Percentiles rank a stretch among this genome's conserved stretches.
Evolutionary conservation across 257 asterid genomes (phyloP).

Genomic region (Fraxinus anomala): DNA sequence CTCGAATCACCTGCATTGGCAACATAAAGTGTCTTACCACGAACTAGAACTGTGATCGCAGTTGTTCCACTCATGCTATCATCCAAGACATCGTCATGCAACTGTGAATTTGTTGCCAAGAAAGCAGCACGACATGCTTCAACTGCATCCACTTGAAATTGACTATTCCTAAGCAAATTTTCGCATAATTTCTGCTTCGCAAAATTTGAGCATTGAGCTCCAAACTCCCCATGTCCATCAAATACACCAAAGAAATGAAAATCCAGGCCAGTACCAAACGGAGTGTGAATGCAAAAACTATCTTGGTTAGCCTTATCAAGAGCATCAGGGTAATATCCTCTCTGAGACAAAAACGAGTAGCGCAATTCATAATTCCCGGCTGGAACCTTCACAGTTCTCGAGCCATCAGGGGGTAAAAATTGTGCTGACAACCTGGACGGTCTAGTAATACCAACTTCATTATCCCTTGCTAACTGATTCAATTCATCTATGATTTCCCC

Average conservation of each 20-base stretch:
- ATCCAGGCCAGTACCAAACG: slow-evolving; percentile 74
- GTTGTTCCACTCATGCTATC: slow-evolving; percentile 99
- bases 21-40: slow-evolving; percentile 74
- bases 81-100: slow-evolving; percentile 74
- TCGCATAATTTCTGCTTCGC: slow-evolving; percentile 77
- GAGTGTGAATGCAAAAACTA: slow-evolving; percentile 90
- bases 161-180: slow-evolving; percentile 77
- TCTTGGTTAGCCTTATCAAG: slow-evolving; percentile 97
- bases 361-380: slow-evolving; percentile 69
- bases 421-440: slow-evolving; percentile 81
- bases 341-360: slow-evolving; percentile 84
- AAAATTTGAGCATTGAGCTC: slow-evolving; percentile 92
- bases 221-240: slow-evolving; percentile 96
- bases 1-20: slow-evolving; percentile 94
- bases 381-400: slow-evolving; percentile 71
- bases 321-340: slow-evolving; percentile 97
- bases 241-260: slow-evolving; percentile 95
- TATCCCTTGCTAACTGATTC: slow-evolving; percentile 57
- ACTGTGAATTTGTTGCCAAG: slow-evolving; percentile 73
- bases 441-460: slow-evolving; percentile 73
- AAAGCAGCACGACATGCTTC: slow-evolving; percentile 82
- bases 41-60: slow-evolving; percentile 75
- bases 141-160: slow-evolving; percentile 65
- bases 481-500: slow-evolving; percentile 61
- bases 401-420: slow-evolving; percentile 83